Base-by-base conservation (phyloP, 208 protist genomes). In the Herpetomonas samuelpessoai region DNA sequence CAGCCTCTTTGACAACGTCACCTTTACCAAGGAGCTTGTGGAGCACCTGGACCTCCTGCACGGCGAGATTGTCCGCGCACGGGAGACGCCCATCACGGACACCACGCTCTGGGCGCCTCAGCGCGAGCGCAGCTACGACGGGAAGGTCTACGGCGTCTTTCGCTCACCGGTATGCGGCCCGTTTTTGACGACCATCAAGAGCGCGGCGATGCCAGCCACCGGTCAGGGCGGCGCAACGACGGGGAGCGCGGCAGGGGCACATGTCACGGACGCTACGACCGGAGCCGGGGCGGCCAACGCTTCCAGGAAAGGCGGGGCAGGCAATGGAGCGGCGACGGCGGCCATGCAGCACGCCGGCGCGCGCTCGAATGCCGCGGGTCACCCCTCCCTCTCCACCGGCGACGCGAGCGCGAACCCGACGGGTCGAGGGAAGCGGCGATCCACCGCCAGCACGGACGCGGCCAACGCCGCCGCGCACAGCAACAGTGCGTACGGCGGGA, bases 61-160 rank as follows among this genome's bases (percentile, higher is more conserved):
- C 55, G 52, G 65, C 10, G 83, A 90, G 47, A 82, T 90, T 27
- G 76, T 90, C 2, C 78, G 78, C 7, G 83, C 83, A 9, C 71
- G 83, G 18, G 71, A 68, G 41, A 85, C 71, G 9, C 66, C 71
- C 3, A 56, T 57, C 31, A 70, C 74, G 12, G 76, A 86, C 57
- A 24, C 14, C 10, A 64, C 31, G 9, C 50, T 70, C 54, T 84
- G 76, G 77, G 27, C 71, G 1, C 28, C 7, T 0, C 61, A 62
- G 44, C 67, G 78, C 62, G 78, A 83, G 68, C 68, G 52, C 55
- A 84, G 79, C 57, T 68, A 86, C 52, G 83, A 86, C 70, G 55
- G 65, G 25, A 90, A 90, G 75, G 61, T 86, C 1, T 90, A 90
- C 58, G 71, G 79, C 58, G 82, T 90, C 58, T 90, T 83, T 58